Base-by-base conservation (phyloP, 2,329 filamentous ascomycete genomes). In the Eutypa lata region DNA sequence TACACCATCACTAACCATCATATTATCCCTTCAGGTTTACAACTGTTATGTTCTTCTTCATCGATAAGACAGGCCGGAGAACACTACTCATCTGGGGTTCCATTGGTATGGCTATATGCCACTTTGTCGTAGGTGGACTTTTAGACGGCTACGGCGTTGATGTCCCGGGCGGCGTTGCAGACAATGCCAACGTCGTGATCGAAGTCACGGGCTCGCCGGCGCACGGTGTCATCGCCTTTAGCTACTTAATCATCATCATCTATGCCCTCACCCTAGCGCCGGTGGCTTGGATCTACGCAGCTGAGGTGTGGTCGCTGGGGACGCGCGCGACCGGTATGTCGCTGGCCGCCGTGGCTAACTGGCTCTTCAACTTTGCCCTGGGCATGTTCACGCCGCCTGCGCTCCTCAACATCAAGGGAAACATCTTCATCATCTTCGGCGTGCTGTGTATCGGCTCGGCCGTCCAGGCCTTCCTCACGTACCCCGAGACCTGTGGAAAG, bases 71-170 rank as follows among this genome's bases (percentile, higher is more conserved):
- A 13, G 86, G 86, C 21, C 76, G 86, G 51, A 86, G 86, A 45
- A 81, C 83, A 52, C 76, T 88, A 7, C 78, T 90, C 53, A 82
- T 89, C 47, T 70, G 78, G n/a, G 87, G 87, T 53, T 82, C 77
- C 35, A 71, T 86, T 19, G 82, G 86, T 22, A 89, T 89, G 87
- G 81, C 76, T 3, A 61, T 80, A 1, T 88, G 77, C 57, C 81
- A 83, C 64, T 82, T 78, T 37, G 68, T 78, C 48, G 81, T 82
- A 21, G 80, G 76, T 2, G 80, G 73, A 7, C 70, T 82, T 11
- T 75, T 84, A 57, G 78, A 76, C 6, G 68, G 64, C 2, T 71
- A 79, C 51, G 79, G 78, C 19, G 58, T 62, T 4, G 59, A 68
- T 13, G 68, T 75, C 0, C 74, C 76, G 0, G 69, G 71, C 2